Conservation (phyloP, 108 stramenopile genomes). For the Stephanodiscus triporus region DNA sequence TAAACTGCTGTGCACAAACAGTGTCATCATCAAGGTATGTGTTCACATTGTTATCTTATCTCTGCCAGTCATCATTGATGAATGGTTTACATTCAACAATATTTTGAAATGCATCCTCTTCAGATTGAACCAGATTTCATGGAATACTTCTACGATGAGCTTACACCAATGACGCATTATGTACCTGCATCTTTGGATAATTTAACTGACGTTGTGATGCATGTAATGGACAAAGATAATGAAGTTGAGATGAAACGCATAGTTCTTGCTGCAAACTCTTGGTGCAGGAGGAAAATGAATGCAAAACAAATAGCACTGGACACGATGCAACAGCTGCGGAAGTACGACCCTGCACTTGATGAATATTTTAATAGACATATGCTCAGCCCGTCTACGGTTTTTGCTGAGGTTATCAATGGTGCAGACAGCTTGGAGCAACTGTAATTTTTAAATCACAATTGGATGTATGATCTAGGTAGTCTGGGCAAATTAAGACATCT, state of each 20-base stretch:
- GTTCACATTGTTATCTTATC: neutral
- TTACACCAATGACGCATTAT: neutral
- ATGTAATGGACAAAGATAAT: neutral
- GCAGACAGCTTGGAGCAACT: too few species aligned
- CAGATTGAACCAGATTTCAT: neutral
- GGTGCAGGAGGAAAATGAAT: slow-evolving; percentile 5
- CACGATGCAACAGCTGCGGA: neutral
- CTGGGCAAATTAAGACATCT: too few species aligned
- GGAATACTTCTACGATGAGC: neutral
- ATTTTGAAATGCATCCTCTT: neutral
- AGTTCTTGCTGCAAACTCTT: neutral
- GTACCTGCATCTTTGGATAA: neutral
- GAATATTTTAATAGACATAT: neutral
- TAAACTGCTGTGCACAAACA: slow-evolving; percentile 32
- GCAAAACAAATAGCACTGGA: neutral
- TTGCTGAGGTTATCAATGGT: neutral
- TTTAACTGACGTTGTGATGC: neutral
- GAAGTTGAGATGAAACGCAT: neutral
- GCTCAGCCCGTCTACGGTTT: neutral
- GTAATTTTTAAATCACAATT: too few species aligned
- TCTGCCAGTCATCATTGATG: neutral
- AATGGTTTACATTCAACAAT: neutral
- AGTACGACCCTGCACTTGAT: neutral
- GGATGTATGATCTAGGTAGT: too few species aligned
- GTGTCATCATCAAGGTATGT: slow-evolving; percentile 34